Evolutionary conservation across 2,329 filamentous ascomycete species (phyloP).

Genomic region (Fusarium sp.): DNA sequence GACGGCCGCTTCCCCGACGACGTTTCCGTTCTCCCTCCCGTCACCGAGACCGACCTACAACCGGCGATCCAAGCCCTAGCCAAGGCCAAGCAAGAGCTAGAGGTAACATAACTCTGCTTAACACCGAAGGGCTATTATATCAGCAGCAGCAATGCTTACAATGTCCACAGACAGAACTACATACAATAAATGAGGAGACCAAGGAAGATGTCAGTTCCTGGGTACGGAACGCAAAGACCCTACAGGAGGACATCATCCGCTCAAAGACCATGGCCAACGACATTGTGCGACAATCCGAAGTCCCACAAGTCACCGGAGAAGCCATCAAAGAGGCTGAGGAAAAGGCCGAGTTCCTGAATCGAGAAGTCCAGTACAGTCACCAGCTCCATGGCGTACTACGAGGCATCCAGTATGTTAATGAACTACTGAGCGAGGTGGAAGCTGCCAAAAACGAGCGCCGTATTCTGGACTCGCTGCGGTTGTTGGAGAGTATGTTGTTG

Average conservation of each 20-base stretch:
- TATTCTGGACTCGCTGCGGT: slow-evolving; percentile 65
- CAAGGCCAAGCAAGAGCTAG: slow-evolving; percentile 50
- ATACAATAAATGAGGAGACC: slow-evolving; percentile 78
- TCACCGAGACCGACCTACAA: slow-evolving; percentile 51
- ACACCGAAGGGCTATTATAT: background rate
- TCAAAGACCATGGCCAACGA: slow-evolving; percentile 83
- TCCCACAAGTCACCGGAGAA: slow-evolving; percentile 64
- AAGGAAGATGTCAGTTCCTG: slow-evolving; percentile 85
- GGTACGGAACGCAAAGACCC: slow-evolving; percentile 84
- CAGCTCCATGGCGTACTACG: slow-evolving; percentile 64
- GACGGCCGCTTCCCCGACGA: slow-evolving; percentile 56
- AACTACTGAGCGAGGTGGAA: slow-evolving; percentile 71
- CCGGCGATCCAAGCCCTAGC: slow-evolving; percentile 54
- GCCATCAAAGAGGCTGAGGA: slow-evolving; percentile 63
- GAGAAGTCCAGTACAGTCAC: slow-evolving; percentile 68
- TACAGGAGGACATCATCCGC: slow-evolving; percentile 86
- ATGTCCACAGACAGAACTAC: slow-evolving; percentile 68
- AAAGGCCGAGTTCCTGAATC: slow-evolving; percentile 65
- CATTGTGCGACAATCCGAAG: slow-evolving; percentile 82
- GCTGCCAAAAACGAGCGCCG: slow-evolving; percentile 62
- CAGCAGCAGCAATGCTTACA: slow-evolving; percentile 30
- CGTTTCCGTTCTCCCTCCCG: slow-evolving; percentile 49
- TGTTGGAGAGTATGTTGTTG: slow-evolving; percentile 63
- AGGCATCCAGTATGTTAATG: slow-evolving; percentile 66
- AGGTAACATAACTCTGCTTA: slow-evolving; percentile 46